These are phyloP conservation scores for Salix exigua DNA, from an alignment of 345 rosid species.

Conservation along the genomic window DNA sequence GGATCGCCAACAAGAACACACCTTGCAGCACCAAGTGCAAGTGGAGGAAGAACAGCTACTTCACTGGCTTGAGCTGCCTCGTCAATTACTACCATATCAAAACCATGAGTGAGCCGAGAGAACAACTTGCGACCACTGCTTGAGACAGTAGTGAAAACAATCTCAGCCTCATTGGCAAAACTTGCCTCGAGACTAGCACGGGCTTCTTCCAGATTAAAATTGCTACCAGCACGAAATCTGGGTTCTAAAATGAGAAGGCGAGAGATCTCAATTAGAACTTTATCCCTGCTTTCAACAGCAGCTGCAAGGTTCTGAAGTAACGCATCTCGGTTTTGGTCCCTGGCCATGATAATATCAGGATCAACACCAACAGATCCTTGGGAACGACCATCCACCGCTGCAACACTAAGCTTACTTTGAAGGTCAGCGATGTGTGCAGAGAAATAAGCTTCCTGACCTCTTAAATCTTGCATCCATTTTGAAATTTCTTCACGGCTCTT, in stretches of 20 bases:
- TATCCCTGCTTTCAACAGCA: conserved; percentile 90
- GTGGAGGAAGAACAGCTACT: conserved; percentile 93
- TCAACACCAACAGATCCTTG: conserved; percentile 99
- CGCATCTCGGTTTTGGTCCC: conserved; percentile 86
- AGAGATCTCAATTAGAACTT: conserved; percentile 95
- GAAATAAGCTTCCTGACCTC: conserved; percentile 68
- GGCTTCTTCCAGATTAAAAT: conserved; percentile 93
- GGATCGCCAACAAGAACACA: conserved; percentile 99
- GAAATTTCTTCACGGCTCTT: conserved; percentile 83
- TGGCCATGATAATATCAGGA: conserved; percentile 82
- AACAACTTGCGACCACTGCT: conserved; percentile 98
- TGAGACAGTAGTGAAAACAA: conserved; percentile 97
- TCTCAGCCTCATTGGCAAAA: conserved; percentile 98
- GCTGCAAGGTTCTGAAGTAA: conserved; percentile 91
- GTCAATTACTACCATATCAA: conserved; percentile 98
- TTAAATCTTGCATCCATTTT: conserved; percentile 79
- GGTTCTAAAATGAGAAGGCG: conserved; percentile 84
- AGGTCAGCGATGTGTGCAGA: conserved; percentile 76
- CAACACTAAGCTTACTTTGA: conserved; percentile 68
- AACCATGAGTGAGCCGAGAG: conserved; percentile 96
- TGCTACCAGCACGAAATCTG: conserved; percentile 70
- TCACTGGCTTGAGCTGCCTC: conserved; percentile 99
- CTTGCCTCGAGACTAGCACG: conserved; percentile 97
- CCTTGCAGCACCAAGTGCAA: conserved; percentile 90
- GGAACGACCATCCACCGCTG: conserved; percentile 72